Conservation (phyloP, 768 basidiomycete species). For the Psilocybe cyanescens region DNA sequence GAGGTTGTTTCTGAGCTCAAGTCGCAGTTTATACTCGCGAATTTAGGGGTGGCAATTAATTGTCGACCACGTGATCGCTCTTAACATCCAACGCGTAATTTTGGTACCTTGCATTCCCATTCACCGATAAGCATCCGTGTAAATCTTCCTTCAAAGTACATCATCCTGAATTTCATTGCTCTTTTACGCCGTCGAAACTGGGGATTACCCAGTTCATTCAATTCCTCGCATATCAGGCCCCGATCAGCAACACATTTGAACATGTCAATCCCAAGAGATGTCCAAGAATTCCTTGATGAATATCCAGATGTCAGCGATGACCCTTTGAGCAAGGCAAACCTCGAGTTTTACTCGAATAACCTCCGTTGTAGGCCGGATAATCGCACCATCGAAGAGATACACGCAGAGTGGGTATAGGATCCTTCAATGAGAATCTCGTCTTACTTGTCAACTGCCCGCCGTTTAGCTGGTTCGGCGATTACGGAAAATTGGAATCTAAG, state of each 20-base stretch:
- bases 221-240: neutral
- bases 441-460: conserved; percentile 27
- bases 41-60: neutral
- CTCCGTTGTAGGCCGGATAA: conserved; percentile 64
- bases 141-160: neutral
- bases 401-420: conserved; percentile 46
- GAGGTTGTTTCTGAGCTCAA: neutral
- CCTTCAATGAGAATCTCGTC: conserved; percentile 2
- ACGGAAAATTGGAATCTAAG: conserved; percentile 62
- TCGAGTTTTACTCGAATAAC: conserved; percentile 64
- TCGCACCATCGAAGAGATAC: conserved; percentile 64
- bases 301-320: conserved; percentile 54
- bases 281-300: conserved; percentile 57
- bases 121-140: conserved; percentile 1
- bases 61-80: neutral
- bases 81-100: neutral
- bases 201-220: neutral
- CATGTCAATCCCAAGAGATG: conserved; percentile 56
- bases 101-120: neutral
- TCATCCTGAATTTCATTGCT: neutral
- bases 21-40: neutral
- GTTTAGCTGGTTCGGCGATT: conserved; percentile 67
- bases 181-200: neutral
- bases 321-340: conserved; percentile 44
- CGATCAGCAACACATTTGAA: conserved; percentile 11